Evolutionary conservation across 768 basidiomycete species (phyloP), one percentile per base, ranked within the genome.

Genomic region (Leccinum boreale): DNA sequence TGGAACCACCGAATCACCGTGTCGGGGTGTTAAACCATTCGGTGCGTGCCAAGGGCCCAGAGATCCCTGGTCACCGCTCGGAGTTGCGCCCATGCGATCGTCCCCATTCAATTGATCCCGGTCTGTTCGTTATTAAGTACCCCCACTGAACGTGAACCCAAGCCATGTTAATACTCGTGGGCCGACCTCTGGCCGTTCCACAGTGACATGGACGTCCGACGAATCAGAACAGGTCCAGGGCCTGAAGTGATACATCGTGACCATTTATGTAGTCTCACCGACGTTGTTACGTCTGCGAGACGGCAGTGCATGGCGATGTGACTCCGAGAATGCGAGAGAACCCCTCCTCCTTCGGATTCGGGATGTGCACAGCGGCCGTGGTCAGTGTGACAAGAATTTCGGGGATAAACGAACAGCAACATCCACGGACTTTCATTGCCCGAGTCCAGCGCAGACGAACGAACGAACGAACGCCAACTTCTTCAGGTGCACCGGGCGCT

Each of bases 301-400:
- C 75, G 70, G 31, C 31, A 31, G 39, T 58, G 67, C 82, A 86
- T 80, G 8, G 81, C 70, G 8, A 87, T 85, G 14, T 83, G 83
- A 87, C 78, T 31, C 85, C 85, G 1, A 66, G 59, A 0, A 85
- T 86, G 0, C 86, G 86, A 0, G 84, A 84, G 58, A 85, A 85
- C 2, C 79, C 79, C 0, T n/a, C 15, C 39, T 10, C 11, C n/a
- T 44, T 44, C n/a, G 75, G 78, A 62, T 85, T 85, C 3, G 76
- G 62, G 1, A 79, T 58, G 66, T 87, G 85, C 0, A 85, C 85
- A 15, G 83, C 85, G n/a, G 84, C 80, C 67, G 85, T 87, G 53
- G 86, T 78, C 85, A 84, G 44, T 42, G 36, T 8, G 26, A 21
- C 50, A 51, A 48, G 2, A 46, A 28, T n/a, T 31, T 17, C 28